Conservation (phyloP, 2,329 filamentous ascomycete genomes). For the Taxawa tesnikishii region DNA sequence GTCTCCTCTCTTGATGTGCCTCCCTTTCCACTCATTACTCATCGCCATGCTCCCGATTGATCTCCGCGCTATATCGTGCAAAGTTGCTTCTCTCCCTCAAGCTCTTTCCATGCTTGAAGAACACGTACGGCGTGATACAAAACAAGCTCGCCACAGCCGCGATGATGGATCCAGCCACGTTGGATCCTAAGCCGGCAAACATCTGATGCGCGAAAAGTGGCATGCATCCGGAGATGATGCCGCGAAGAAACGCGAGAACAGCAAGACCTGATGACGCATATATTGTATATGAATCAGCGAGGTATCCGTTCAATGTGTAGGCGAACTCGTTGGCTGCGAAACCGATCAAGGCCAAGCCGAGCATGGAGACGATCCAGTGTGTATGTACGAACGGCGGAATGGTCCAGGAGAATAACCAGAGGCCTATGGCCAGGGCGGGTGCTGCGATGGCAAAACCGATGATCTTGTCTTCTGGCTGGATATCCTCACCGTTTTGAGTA, state of each 20-base stretch:
- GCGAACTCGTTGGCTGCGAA: conserved; percentile 34
- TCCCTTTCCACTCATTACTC: no score
- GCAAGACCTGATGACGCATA: conserved; percentile 28
- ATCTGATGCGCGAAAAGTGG: conserved; percentile 19
- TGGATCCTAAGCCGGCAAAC: conserved; percentile 1
- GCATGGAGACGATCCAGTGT: conserved; percentile 28
- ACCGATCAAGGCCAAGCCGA: conserved; percentile 29
- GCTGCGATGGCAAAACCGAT: conserved; percentile 33
- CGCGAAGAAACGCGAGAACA: conserved; percentile 22
- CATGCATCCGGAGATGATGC: conserved; percentile 20
- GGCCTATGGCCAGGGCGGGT: no score
- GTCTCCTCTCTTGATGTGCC: no score
- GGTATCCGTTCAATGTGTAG: conserved; percentile 24
- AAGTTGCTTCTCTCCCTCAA: conserved; percentile 1
- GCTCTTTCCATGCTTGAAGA: neutral
- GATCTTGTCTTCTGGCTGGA: conserved; percentile 36
- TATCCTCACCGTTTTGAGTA: conserved; percentile 10
- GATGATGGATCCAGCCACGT: conserved; percentile 1
- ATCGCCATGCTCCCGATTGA: no score
- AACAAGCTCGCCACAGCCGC: no score
- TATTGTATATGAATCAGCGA: conserved; percentile 28
- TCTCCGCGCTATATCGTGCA: conserved; percentile 1
- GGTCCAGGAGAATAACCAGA: conserved; percentile 37
- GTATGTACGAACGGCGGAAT: conserved; percentile 27
- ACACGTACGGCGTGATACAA: conserved; percentile 1